Evolutionary conservation across 192 early-diverging fungal species (phyloP).

Genomic region (Backusella circina): DNA sequence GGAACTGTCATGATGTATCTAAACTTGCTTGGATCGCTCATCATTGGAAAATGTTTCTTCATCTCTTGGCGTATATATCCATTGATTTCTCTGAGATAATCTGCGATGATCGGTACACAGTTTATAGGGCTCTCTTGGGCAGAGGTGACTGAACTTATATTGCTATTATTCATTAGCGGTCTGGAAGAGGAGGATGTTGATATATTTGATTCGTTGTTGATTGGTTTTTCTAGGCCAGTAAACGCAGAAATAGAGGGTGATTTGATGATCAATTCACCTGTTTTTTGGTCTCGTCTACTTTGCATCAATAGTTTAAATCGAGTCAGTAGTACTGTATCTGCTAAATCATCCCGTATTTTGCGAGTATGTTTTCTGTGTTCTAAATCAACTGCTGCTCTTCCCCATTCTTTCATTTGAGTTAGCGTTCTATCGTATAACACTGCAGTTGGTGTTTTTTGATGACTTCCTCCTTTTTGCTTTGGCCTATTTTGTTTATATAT

Average conservation of each 20-base stretch:
- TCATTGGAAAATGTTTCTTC: constrained; percentile 29
- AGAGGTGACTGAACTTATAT: not conserved
- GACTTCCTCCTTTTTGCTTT: not conserved
- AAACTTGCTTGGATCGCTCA: constrained; percentile 34
- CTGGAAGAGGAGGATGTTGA: not conserved
- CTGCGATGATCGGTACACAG: constrained; percentile 28
- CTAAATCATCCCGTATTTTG: not conserved
- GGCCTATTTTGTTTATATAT: not conserved
- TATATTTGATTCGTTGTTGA: not conserved
- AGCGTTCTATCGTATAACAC: not conserved
- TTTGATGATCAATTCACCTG: not conserved
- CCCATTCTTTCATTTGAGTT: not conserved
- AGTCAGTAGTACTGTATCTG: not conserved
- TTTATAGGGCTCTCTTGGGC: not conserved
- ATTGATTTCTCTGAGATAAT: constrained; percentile 37
- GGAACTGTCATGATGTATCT: constrained; percentile 48
- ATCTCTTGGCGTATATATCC: constrained; percentile 31
- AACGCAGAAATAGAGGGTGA: not conserved
- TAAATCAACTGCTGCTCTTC: not conserved
- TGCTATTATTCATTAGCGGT: not conserved
- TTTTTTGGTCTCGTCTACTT: not conserved
- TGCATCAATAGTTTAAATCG: not conserved
- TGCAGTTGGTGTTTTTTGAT: not conserved
- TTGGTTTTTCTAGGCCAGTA: not conserved
- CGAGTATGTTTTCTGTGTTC: not conserved